Evolutionary conservation across 164 flowering plant genomes (phyloP), one percentile per base, ranked within the genome.

Genomic region (Santalum album): DNA sequence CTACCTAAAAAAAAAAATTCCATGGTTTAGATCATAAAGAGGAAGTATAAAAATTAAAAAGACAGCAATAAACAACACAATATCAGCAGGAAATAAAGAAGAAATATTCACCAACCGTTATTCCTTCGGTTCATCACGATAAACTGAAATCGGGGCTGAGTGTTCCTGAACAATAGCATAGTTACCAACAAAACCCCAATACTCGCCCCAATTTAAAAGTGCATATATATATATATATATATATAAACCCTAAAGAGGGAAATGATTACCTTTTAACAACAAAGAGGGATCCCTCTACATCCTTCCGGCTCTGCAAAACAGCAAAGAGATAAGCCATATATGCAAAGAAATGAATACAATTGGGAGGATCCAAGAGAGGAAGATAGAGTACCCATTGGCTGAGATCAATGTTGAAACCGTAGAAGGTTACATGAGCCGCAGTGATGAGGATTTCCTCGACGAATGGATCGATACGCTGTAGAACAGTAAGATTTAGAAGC

Each of bases 51-150:
- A 3, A 29, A 29, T 9, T 29, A 3, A 4, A 29, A 4, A 9
- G 34, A 9, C 34, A 29, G 4, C 4, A 9, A 29, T 29, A 3
- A 29, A 9, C 6, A 38, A 0, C 17, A 38, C 9, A 38, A 14
- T 3, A 38, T 9, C 3, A 38, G 42, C 40, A 21, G 23, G 17
- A 46, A 21, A 22, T 14, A 35, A 16, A 29, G 26, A n/a, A 19
- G 3, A 52, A 9, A 58, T 6, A 42, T 45, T 25, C 25, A 16
- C 57, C 7, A 44, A 89, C 99, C 97, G 69, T 96, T 82, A 51
- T 76, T 89, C 1, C 90, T 76, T 35, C 96, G 78, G 66, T 92
- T 92, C 99, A 92, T 89, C 17, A 92, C 97, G 70, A 92, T 87
- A 60, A 92, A 92, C 69, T 92, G 99, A 60, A 89, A 92, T 45